A percentile compares a stretch with the other conserved stretches of the same genome.
These are phyloP conservation scores for Colletotrichum brevisporum DNA, from an alignment of 2,329 filamentous ascomycete genomes.

Conservation along the genomic window DNA sequence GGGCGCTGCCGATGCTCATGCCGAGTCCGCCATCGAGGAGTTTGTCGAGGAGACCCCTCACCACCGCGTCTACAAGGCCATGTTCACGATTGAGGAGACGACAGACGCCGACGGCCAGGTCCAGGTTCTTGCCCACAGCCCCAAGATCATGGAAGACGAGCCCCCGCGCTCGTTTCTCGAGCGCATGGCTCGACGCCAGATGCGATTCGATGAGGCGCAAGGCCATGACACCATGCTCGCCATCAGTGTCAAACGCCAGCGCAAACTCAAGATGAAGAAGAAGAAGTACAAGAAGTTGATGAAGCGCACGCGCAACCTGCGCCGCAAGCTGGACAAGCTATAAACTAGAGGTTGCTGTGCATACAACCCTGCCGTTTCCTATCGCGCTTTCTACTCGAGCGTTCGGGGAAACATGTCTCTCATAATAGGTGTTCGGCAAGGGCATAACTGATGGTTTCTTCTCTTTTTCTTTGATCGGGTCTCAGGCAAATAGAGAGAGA, in stretches of 20 bases:
- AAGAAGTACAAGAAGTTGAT: slow-evolving; percentile 99
- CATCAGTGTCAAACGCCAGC: slow-evolving; percentile 92
- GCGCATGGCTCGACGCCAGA: slow-evolving; percentile 76
- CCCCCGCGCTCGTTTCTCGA: slow-evolving; percentile 74
- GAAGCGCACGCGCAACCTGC: slow-evolving; percentile 89
- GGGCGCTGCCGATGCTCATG: slow-evolving; percentile 50
- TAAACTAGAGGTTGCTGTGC: slow-evolving; percentile 52
- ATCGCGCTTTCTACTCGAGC: slow-evolving; percentile 40
- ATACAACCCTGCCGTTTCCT: slow-evolving; percentile 43
- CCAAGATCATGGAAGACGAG: slow-evolving; percentile 67
- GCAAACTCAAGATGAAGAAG: slow-evolving; percentile 99
- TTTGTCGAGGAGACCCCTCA: slow-evolving; percentile 52
- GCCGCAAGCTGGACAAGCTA: slow-evolving; percentile 84
- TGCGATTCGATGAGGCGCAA: slow-evolving; percentile 69
- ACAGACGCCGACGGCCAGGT: slow-evolving; percentile 72
- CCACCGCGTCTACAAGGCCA: slow-evolving; percentile 72
- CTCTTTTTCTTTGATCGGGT: slow-evolving; percentile 25
- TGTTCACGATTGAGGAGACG: slow-evolving; percentile 78
- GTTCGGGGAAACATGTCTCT: slow-evolving; percentile 38
- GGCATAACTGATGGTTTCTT: slow-evolving; percentile 30
- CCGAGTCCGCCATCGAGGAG: slow-evolving; percentile 54
- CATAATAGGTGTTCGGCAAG: slow-evolving; percentile 37
- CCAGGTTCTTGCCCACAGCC: slow-evolving; percentile 73
- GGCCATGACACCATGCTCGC: slow-evolving; percentile 75
- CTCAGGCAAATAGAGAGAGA: slow-evolving; percentile 35